Base-by-base conservation (phyloP, 2,329 filamentous ascomycete species). In the Cladosporium sp. region DNA sequence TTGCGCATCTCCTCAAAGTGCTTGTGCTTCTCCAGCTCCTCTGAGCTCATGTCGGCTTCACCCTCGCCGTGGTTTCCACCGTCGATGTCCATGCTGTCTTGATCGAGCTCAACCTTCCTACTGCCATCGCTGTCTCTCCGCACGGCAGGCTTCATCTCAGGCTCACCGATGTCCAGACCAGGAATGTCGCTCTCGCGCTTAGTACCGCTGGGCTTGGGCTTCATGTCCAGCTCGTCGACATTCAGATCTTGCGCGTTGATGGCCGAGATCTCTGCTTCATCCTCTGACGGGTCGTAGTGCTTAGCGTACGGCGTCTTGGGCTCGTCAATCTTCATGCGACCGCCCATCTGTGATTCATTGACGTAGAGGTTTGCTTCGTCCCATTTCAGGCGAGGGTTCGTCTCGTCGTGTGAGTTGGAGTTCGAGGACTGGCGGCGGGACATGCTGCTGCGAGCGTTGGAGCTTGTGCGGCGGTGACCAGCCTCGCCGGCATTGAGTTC, bases 241-340 rank as follows among this genome's bases (percentile, higher is more conserved):
- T 85, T 79, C 61, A 90, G 76, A 28, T 89, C 86, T 58, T 89
- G 82, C 4, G 88, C 86, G 69, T 96, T 88, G 63, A 89, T 75
- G 63, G 80, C 78, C 50, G 75, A 75, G 22, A 84, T 72, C 69
- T 94, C 90, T 66, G 93, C 90, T 54, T 91, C 90, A 64, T 97
- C 93, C 70, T 97, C 91, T 42, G 86, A 74, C 4, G 92, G 92
- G 70, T 97, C 90, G 75, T 97, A 97, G 70, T 92, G 90, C 70
- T 88, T 89, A 37, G 91, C 94, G 73, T 93, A 99, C 4, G 94
- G 94, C 7, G 94, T 99, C 82, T 99, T 99, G 62, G 94, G 94
- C 78, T 99, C 94, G 66, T 92, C 90, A 65, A 99, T 99, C 82
- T 97, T 99, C 94, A 99, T 99, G 60, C 92, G 97, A 62, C 89